These are phyloP conservation scores for Ustilago vetiveriae DNA, from an alignment of 1,284 basidiomycete genomes.

Conservation along the genomic window DNA sequence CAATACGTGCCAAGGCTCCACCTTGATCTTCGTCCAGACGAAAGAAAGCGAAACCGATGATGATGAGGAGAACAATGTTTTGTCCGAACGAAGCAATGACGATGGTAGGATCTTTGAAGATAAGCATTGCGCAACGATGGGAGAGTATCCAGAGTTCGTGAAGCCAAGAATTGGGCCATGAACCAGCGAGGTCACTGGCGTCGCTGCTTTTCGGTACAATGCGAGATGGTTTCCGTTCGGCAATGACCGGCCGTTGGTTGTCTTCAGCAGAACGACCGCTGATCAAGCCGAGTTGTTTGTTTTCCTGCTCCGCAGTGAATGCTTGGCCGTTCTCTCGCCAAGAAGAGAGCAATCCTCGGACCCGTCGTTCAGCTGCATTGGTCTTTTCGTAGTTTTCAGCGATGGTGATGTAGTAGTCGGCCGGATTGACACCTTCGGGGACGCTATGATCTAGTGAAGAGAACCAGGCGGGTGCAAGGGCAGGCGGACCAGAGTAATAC, in stretches of 20 bases:
- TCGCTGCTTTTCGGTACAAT: conserved; percentile 27
- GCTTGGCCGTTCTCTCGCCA: conserved; percentile 33
- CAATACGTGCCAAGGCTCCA: conserved; percentile 49
- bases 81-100: conserved; percentile 43
- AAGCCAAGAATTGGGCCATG: conserved; percentile 50
- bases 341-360: conserved; percentile 29
- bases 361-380: conserved; percentile 42
- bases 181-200: conserved; percentile 15
- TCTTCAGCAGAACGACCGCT: not conserved
- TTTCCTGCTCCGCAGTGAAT: conserved; percentile 7
- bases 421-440: conserved; percentile 47
- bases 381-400: conserved; percentile 52
- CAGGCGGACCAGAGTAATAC: conserved; percentile 49
- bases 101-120: conserved; percentile 47
- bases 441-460: conserved; percentile 20
- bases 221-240: conserved; percentile 12
- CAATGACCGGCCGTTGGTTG: not conserved
- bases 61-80: conserved; percentile 41
- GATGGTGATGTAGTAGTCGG: conserved; percentile 46
- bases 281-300: not conserved
- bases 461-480: conserved; percentile 41
- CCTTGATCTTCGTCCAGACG: conserved; percentile 33
- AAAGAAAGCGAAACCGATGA: conserved; percentile 55
- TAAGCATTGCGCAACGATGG: conserved; percentile 41
- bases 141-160: conserved; percentile 43